Base-by-base conservation (phyloP, 2,329 filamentous ascomycete species). In the Neocucurbitaria cava region DNA sequence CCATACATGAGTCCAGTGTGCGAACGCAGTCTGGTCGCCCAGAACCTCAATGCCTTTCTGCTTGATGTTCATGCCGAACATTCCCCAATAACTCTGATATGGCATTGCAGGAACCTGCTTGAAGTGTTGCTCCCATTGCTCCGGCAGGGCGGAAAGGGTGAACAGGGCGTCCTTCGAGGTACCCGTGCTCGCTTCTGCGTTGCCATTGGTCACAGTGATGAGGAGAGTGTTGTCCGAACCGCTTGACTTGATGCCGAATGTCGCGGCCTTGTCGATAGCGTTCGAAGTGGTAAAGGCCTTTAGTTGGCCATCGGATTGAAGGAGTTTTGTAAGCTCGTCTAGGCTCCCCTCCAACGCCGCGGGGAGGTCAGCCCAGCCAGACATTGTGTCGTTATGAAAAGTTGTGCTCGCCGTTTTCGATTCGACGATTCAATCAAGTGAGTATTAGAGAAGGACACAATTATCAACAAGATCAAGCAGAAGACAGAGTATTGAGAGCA, bases 51-150 rank as follows among this genome's bases (percentile, higher is more conserved):
- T 79, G 18, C 80, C 80, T 48, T 80, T 70, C 54, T 83, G 80
- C 53, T 81, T 80, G 65, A 78, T 77, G 56, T 79, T 82, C 81
- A 81, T 79, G 21, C 77, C 77, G 46, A 77, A 76, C 74, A 73
- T 74, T 63, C 76, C 76, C 78, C 77, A 80, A 58, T 79, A 80
- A 51, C 75, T 78, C 52, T 80, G 78, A 53, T 80, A 79, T 13
- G 78, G 78, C 61, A 72, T 73, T 1, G 71, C 74, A 4, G 78
- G 78, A 1, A 78, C 75, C 30, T 72, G 68, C 52, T 79, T 74
- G 70, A 80, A 79, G 64, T 78, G 78, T 42, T 78, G 69, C 59
- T 79, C 73, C 78, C 78, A 81, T 67, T 81, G 77, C 55, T 80
- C 76, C 3, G 78, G 76, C 2, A 77, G 65, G 10, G 78, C 78